Base-by-base conservation (phyloP, 2,329 filamentous ascomycete species). In the Arthrobotrys megalospora region DNA sequence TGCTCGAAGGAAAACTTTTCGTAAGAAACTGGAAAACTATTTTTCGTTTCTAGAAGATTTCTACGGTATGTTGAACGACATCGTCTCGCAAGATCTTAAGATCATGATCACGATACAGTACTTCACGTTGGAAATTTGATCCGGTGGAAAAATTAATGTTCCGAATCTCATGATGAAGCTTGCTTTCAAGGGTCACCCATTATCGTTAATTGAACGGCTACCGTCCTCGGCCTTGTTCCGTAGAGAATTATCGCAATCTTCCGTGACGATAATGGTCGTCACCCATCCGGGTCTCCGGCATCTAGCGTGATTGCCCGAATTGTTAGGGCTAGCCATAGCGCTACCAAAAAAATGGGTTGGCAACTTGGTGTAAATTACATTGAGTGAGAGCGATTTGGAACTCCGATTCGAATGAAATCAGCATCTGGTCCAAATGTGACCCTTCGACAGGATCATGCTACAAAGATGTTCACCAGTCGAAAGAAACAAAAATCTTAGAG, bases 241-340 rank as follows among this genome's bases (percentile, higher is more conserved):
- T 7, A 14, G 14, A 14, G 6, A 45, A 6, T 45, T 45, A 14
- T 14, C 36, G 36, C 12, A 28, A 50, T 28, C 12, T 50, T 50
- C 47, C 47, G 47, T 50, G 21, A 14, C 47, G 47, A 50, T 28
- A 50, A 50, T 19, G 28, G 47, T 19, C 24, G 24, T 5, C 24
- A 28, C 5, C 24, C 5, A 21, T 53, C 28, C 50, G 50, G 50
- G 16, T 34, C 28, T 53, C 50, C 50, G 50, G 50, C 50, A 53
- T 53, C 50, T 34, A 53, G 24, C 14, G 50, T 34, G 50, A 53
- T 53, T 53, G 50, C 50, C 50, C 50, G 50, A 53, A 53, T 14
- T n/a, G 41, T 45, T 14, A 6, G 11, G 12, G 45, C 24, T 24
- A 19, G 12, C 24, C 14, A 52, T n/a, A 5, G 24, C 14, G 24